Percentiles rank a stretch among this genome's conserved stretches.
Evolutionary conservation across 495 filamentous ascomycete genomes (phyloP).

Genomic region (Lepraria neglecta): DNA sequence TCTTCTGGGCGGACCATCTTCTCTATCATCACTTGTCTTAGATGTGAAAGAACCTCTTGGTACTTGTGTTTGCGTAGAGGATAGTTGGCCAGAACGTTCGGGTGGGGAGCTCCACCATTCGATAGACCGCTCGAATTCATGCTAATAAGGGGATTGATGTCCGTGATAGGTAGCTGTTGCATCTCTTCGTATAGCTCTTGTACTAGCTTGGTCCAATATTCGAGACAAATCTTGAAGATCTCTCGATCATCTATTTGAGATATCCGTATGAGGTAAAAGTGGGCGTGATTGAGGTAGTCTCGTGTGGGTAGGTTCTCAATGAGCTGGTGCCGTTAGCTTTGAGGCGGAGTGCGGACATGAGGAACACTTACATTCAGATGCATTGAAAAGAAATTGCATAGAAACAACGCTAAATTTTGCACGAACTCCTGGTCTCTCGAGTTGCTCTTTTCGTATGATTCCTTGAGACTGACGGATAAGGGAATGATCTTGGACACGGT

Average conservation of each 20-base stretch:
- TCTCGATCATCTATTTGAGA: constrained; percentile 98
- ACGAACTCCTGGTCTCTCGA: constrained; percentile 95
- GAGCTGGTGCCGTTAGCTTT: constrained; percentile 48
- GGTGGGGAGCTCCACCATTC: constrained; percentile 79
- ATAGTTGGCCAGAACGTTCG: constrained; percentile 71
- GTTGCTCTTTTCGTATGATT: constrained; percentile 83
- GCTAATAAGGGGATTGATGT: constrained; percentile 78
- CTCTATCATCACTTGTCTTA: constrained; percentile 98
- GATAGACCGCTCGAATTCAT: constrained; percentile 64
- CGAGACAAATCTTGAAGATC: constrained; percentile 98
- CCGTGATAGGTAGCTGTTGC: constrained; percentile 85
- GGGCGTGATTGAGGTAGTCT: constrained; percentile 88
- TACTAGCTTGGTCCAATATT: constrained; percentile 99
- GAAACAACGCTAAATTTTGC: constrained; percentile 89
- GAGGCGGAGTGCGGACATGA: background rate
- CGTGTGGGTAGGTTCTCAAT: constrained; percentile 92
- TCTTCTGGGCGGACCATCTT: constrained; percentile 98
- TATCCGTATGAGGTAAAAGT: constrained; percentile 96
- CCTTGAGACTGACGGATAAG: constrained; percentile 77
- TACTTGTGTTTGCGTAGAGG: constrained; percentile 97
- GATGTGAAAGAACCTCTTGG: constrained; percentile 82
- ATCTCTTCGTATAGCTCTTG: constrained; percentile 98
- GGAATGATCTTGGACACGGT: constrained; percentile 88
- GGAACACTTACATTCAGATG: constrained; percentile 68
- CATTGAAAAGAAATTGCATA: constrained; percentile 90